Percentiles rank a stretch among this genome's conserved stretches.
These are phyloP conservation scores for Truncatella angustata DNA, from an alignment of 2,329 filamentous ascomycete species.

Conservation along the genomic window DNA sequence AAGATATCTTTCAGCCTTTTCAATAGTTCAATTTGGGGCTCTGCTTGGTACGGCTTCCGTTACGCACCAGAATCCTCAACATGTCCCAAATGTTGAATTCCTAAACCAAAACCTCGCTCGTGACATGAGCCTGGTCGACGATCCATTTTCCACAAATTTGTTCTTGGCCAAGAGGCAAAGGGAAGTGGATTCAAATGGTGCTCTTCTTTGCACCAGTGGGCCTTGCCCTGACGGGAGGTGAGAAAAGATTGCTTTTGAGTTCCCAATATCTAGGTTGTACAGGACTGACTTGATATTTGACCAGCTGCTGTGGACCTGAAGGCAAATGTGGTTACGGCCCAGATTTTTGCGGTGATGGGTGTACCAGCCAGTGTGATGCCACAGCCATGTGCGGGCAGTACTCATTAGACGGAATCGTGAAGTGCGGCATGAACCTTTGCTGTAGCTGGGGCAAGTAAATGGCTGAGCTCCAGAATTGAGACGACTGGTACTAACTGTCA, in stretches of 20 bases:
- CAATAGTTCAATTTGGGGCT: too few relatives aligned
- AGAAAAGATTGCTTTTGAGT: neutral
- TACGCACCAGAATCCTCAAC: neutral
- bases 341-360: neutral
- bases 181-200: neutral
- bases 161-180: neutral
- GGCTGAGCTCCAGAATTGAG: neutral
- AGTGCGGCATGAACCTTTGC: conserved; percentile 6
- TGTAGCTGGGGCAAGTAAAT: neutral
- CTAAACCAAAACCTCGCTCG: neutral
- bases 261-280: neutral
- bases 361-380: neutral
- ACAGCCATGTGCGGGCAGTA: conserved; percentile 4
- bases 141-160: neutral
- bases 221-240: conserved; percentile 4
- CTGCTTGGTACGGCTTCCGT: too few relatives aligned
- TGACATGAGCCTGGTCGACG: neutral
- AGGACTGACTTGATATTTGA: neutral
- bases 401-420: neutral
- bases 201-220: neutral
- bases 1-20: too few relatives aligned
- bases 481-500: neutral
- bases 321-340: conserved; percentile 3
- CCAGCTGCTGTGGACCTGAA: neutral
- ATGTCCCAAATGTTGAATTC: neutral